Evolutionary conservation across 495 filamentous ascomycete species (phyloP).

Genomic region (Jackrogersella multiformis): DNA sequence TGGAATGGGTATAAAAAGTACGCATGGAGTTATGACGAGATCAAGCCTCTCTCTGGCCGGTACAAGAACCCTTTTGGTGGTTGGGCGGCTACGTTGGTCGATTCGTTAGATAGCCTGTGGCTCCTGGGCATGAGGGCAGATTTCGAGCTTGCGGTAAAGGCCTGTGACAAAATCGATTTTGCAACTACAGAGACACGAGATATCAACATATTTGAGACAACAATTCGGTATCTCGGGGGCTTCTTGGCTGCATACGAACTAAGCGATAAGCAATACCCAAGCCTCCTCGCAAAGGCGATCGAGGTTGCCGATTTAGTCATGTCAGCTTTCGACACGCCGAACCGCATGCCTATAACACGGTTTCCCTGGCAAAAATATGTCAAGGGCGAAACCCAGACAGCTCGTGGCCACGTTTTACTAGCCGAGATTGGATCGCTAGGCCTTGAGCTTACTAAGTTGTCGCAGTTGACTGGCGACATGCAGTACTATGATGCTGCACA

Average conservation of each 20-base stretch:
- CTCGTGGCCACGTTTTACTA: constrained; percentile 51
- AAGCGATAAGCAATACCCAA: constrained; percentile 63
- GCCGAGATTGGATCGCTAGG: constrained; percentile 80
- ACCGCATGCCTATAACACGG: constrained; percentile 82
- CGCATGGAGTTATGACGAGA: constrained; percentile 83
- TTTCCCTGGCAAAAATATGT: constrained; percentile 69
- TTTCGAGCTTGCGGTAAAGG: constrained; percentile 76
- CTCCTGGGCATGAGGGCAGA: constrained; percentile 84
- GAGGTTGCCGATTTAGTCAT: constrained; percentile 83
- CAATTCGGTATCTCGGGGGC: constrained; percentile 79
- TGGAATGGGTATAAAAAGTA: constrained; percentile 80
- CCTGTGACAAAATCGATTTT: constrained; percentile 79
- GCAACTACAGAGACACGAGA: constrained; percentile 62
- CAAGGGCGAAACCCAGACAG: constrained; percentile 52
- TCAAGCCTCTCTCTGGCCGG: constrained; percentile 68
- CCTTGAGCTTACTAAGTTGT: constrained; percentile 83
- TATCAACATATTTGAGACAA: constrained; percentile 80
- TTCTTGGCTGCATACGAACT: constrained; percentile 81
- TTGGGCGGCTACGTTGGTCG: constrained; percentile 88
- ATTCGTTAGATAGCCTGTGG: constrained; percentile 87
- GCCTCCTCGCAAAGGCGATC: constrained; percentile 77
- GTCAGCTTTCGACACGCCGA: constrained; percentile 86
- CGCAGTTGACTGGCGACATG: constrained; percentile 79
- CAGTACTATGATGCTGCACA: constrained; percentile 90
- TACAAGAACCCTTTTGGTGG: constrained; percentile 76